A percentile compares a stretch with the other conserved stretches of the same genome.
phyloP scores from a whole-genome alignment of 225 moss, liverwort and hornwort genomes.

The Thuidium tamariscinum region DNA sequence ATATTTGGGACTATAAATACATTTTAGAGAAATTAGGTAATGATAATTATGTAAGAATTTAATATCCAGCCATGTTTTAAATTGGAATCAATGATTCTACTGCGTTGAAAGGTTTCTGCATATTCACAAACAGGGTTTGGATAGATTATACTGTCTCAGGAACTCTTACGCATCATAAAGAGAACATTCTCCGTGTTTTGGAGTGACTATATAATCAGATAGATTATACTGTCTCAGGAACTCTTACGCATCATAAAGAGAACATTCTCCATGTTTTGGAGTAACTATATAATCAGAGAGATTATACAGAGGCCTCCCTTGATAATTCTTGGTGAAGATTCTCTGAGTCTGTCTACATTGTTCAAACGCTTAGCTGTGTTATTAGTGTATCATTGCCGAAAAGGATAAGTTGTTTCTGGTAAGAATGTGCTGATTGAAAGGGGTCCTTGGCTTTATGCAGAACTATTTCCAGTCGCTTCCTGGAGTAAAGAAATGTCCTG shows the following conservation, averaged over 20 bases:
- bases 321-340: not conserved
- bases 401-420: not conserved
- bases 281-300: slow-evolving; percentile 3
- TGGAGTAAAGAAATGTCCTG: slow-evolving; percentile 53
- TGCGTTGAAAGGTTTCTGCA: not conserved
- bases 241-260: not conserved
- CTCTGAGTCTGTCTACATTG: not conserved
- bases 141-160: not conserved
- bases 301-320: not conserved
- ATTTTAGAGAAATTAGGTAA: not conserved
- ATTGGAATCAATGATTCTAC: not conserved
- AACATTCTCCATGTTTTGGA: not conserved
- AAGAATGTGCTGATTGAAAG: not conserved
- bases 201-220: slow-evolving; percentile 3
- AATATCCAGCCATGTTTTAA: not conserved
- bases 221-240: not conserved
- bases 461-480: slow-evolving; percentile 78
- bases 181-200: not conserved
- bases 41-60: not conserved
- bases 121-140: slow-evolving; percentile 42
- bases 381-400: not conserved
- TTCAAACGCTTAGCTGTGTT: not conserved
- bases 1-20: not conserved
- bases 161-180: not conserved
- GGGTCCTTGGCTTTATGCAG: slow-evolving; percentile 7